Percentiles rank a stretch among this genome's conserved stretches.
phyloP scores from a whole-genome alignment of 1,284 basidiomycete species.

The Entoloma clypeatum region DNA sequence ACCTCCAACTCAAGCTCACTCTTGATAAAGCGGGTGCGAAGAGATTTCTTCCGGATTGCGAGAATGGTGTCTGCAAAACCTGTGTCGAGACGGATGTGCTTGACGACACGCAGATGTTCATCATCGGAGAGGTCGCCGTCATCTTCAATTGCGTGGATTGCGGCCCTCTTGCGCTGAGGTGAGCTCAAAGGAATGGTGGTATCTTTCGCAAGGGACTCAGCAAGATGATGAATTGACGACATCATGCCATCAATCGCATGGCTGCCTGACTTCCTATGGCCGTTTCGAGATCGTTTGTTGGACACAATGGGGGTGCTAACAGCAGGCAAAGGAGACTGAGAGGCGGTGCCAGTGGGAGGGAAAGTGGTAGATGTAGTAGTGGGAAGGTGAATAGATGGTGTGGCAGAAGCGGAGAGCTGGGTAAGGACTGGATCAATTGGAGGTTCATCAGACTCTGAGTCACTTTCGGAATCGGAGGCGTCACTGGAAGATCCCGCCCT shows the following conservation, averaged over 20 bases:
- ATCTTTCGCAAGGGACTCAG: constrained; percentile 11
- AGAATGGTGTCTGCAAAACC: constrained; percentile 24
- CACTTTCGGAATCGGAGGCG: constrained; percentile 1
- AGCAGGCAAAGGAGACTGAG: background rate
- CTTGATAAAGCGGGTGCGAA: constrained; percentile 19
- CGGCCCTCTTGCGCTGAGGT: constrained; percentile 8
- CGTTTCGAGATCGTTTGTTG: constrained; percentile 5
- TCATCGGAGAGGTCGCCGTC: constrained; percentile 22
- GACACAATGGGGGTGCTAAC: constrained; percentile 3
- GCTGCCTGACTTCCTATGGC: constrained; percentile 11
- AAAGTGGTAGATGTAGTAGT: background rate
- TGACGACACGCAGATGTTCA: constrained; percentile 17
- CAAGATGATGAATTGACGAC: constrained; percentile 17
- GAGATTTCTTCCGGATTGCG: constrained; percentile 19
- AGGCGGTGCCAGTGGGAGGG: background rate
- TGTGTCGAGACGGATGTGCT: constrained; percentile 22
- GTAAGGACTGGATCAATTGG: constrained; percentile 5
- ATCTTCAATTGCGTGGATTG: constrained; percentile 18
- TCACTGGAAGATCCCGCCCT: constrained; percentile 15
- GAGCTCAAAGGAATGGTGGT: constrained; percentile 13
- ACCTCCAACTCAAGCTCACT: constrained; percentile 10
- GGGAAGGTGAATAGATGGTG: background rate
- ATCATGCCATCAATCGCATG: constrained; percentile 17
- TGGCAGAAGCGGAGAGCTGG: background rate
- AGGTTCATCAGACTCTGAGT: constrained; percentile 14